A percentile compares a stretch with the other conserved stretches of the same genome.
These are phyloP conservation scores for Penicillium glabrum DNA, from an alignment of 2,329 filamentous ascomycete species.

Conservation along the genomic window DNA sequence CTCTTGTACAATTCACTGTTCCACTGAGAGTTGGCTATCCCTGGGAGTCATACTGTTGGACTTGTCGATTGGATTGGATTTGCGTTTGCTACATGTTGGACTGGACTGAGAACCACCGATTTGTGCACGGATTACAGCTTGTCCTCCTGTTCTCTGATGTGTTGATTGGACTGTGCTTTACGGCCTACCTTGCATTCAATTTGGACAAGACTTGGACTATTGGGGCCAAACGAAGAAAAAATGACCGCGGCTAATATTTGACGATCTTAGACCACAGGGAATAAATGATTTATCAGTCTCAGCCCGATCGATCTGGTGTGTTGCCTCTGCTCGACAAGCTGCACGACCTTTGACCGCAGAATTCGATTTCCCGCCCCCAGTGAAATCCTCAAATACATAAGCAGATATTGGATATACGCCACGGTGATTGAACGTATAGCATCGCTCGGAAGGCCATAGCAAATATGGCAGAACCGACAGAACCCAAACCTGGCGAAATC, in stretches of 20 bases:
- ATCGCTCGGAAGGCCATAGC: conserved; percentile 8
- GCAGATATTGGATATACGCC: neutral
- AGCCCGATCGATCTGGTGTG: conserved; percentile 24
- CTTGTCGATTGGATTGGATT: conserved; percentile 4
- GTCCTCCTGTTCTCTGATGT: neutral
- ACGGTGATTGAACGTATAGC: conserved; percentile 2
- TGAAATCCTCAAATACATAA: neutral
- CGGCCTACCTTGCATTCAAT: neutral
- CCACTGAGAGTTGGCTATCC: neutral
- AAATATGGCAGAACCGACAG: conserved; percentile 24
- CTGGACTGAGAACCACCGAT: neutral
- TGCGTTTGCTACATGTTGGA: neutral
- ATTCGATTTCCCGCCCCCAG: neutral
- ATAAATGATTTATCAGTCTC: conserved; percentile 27
- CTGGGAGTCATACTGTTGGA: neutral
- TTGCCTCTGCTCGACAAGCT: conserved; percentile 21
- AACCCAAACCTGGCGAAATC: conserved; percentile 20
- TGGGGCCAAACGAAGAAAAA: neutral
- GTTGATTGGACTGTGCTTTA: neutral
- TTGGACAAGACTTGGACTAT: neutral
- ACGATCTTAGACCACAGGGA: conserved; percentile 14
- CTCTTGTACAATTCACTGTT: neutral
- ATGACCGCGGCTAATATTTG: conserved; percentile 14
- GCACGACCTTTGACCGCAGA: conserved; percentile 22
- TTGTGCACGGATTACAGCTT: neutral